Conservation (phyloP, 129 eudicot species). For the Flaveria trinervia region DNA sequence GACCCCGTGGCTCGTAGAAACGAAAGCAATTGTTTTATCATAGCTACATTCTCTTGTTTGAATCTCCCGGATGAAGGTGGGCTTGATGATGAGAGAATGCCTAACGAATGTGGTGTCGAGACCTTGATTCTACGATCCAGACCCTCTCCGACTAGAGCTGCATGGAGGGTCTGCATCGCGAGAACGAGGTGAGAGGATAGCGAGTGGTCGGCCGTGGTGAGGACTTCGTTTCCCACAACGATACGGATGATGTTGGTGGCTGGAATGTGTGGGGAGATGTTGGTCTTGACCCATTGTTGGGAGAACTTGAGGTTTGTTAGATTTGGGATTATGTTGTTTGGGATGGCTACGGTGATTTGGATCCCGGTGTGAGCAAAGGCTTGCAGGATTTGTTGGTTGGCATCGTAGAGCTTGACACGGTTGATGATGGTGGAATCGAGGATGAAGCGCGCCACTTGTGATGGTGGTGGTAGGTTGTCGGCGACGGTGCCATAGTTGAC, state of each 20-base stretch:
- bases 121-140: conserved; percentile 57
- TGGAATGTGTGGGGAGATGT: conserved; percentile 57
- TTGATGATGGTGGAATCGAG: conserved; percentile 65
- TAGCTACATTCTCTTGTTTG: conserved; percentile 51
- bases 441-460: conserved; percentile 66
- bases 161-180: conserved; percentile 75
- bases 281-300: conserved; percentile 66
- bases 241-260: conserved; percentile 72
- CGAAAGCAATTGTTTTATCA: conserved; percentile 57
- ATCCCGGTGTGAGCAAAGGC: conserved; percentile 84
- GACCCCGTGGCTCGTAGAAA: conserved; percentile 65
- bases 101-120: conserved; percentile 78
- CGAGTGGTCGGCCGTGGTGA: conserved; percentile 57
- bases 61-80: conserved; percentile 81
- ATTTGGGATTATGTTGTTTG: conserved; percentile 61
- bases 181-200: conserved; percentile 61
- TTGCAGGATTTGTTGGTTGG: conserved; percentile 51
- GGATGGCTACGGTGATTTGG: conserved; percentile 61
- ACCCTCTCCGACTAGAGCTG: conserved; percentile 53
- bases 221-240: conserved; percentile 81
- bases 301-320: conserved; percentile 54
- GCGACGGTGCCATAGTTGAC: conserved; percentile 86
- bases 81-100: conserved; percentile 59
- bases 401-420: conserved; percentile 74
- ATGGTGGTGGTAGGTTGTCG: conserved; percentile 80